Evolutionary conservation across 352 stramenopile genomes (phyloP).

Genomic region (Blastocystis sp.): DNA sequence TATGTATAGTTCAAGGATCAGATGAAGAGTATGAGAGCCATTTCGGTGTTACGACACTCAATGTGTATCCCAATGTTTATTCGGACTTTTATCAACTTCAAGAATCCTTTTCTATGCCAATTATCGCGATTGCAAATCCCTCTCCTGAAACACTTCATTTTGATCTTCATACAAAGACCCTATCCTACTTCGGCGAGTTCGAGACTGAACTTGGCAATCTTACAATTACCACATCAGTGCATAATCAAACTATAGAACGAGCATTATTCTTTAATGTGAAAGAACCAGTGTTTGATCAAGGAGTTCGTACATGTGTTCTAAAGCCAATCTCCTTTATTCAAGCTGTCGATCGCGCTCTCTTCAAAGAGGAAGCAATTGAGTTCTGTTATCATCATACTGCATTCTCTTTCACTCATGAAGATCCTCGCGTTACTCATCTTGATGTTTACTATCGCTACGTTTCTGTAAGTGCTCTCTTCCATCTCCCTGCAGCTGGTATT

Average conservation of each 20-base stretch:
- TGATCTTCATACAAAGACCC: neutral
- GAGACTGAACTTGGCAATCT: neutral
- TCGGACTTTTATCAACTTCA: neutral
- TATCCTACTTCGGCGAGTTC: neutral
- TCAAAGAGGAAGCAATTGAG: neutral
- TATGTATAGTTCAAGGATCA: neutral
- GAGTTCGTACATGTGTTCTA: neutral
- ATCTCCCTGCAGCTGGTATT: neutral
- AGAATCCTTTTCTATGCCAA: neutral
- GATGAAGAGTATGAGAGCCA: neutral
- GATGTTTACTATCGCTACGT: neutral
- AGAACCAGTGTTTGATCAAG: neutral
- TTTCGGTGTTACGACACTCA: neutral
- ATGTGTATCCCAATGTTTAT: neutral
- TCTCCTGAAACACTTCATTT: neutral
- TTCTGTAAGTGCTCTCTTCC: neutral
- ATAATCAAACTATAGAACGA: neutral
- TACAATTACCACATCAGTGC: neutral
- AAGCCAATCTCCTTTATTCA: neutral
- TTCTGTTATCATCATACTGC: neutral
- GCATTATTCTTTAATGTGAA: neutral
- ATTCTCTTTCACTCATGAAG: neutral
- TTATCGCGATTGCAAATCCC: neutral
- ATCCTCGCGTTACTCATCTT: neutral
- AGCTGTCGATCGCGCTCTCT: neutral